Base-by-base conservation (phyloP, 805 yeast species). In the Pichia paraexigua region DNA sequence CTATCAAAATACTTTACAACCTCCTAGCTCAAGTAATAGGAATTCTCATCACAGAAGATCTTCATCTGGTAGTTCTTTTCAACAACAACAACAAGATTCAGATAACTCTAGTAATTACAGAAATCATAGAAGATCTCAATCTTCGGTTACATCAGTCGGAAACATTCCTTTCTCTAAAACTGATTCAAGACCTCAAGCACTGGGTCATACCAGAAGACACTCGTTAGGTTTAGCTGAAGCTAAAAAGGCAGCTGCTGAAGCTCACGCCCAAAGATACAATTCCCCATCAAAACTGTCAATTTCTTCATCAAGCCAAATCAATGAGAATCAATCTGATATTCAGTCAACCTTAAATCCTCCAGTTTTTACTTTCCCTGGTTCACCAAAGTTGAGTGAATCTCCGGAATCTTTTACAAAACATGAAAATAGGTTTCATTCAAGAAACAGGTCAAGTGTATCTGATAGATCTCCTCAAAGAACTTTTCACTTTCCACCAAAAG, bases 181-280 rank as follows among this genome's bases (percentile, higher is more conserved):
- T 3, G 61, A 57, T 41, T 43, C 55, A 41, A 57, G 61, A 43
- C 63, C 60, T 41, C 64, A 72, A 46, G 71, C 71, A 17, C 70
- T 73, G 54, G 96, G 97, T 37, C 99, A 92, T 65, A 72, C 76
- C 42, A 82, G 99, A 71, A 81, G 99, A 66, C 98, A 92, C 66
- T 90, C 97, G 0, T 72, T 92, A 53, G 97, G 95, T 2, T 74
- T 92, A 52, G 83, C 83, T 49, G 99, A 92, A 69, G 98, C 98
- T 13, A 90, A 87, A 61, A 84, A 84, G 59, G 97, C 97, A 8
- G 99, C 99, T n/a, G 97, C 97, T 5, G 83, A 83, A 58, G 91
- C 83, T 40, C 89, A 84, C 63, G 83, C 85, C 2, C 94, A 88
- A 64, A 77, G 90, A 66, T 46, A 56, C 15, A 59, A 59, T 35